phyloP scores from a whole-genome alignment of 1,139 yeast species.

The Saccharomyces hybrid region DNA sequence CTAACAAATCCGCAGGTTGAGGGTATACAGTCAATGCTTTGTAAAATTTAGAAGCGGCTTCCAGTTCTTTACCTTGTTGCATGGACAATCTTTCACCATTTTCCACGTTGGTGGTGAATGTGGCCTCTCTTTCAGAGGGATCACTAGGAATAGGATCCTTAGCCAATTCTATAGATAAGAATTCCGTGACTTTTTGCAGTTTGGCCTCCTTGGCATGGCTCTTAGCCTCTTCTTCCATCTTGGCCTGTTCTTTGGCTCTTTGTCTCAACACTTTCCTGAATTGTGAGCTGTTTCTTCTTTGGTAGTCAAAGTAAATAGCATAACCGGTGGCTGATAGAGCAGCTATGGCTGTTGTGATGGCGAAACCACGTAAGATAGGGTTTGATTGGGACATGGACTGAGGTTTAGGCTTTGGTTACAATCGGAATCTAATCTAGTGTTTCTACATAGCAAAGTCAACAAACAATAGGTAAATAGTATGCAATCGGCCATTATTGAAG shows the following conservation, averaged over 20 bases:
- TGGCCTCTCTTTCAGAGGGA: constrained; percentile 53
- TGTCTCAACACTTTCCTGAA: constrained; percentile 73
- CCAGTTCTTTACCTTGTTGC: constrained; percentile 53
- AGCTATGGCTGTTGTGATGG: constrained; percentile 47
- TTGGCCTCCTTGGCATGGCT: constrained; percentile 55
- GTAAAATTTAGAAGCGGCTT: constrained; percentile 85
- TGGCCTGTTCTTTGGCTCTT: constrained; percentile 52
- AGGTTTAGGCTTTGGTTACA: neutral
- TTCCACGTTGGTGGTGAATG: constrained; percentile 77
- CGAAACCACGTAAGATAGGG: constrained; percentile 19
- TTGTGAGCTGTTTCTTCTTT: constrained; percentile 72
- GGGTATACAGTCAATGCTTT: constrained; percentile 94
- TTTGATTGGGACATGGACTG: constrained; percentile 17
- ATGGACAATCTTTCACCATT: constrained; percentile 67
- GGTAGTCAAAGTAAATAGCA: constrained; percentile 84
- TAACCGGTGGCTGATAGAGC: constrained; percentile 59
- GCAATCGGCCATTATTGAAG: neutral
- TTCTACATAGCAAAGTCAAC: neutral
- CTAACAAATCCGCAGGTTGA: constrained; percentile 83
- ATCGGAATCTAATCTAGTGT: neutral
- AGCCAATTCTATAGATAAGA: constrained; percentile 55
- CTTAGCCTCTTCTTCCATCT: constrained; percentile 48
- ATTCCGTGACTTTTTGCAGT: constrained; percentile 52
- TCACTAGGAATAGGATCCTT: constrained; percentile 72
- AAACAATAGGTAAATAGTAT: neutral